Conservation (phyloP, 768 basidiomycete species). For the Pluteus cervinus region DNA sequence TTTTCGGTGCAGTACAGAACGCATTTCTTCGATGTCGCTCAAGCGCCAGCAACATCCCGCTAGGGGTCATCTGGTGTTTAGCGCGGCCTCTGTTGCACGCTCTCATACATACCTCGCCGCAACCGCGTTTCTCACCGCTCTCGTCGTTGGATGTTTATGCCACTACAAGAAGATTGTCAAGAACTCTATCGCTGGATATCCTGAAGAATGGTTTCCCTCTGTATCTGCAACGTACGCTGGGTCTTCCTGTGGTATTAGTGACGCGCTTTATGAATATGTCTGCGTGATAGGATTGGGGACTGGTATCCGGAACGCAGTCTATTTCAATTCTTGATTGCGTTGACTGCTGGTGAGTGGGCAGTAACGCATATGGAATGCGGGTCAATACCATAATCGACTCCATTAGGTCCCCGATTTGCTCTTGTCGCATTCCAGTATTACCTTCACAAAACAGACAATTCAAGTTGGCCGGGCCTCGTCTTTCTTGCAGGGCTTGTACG, state of each 20-base stretch:
- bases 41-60: too few species aligned
- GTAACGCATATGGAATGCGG: background rate
- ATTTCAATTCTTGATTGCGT: slow-evolving; percentile 84
- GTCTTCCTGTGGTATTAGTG: slow-evolving; percentile 3
- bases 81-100: slow-evolving; percentile 51
- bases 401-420: slow-evolving; percentile 65
- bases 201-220: slow-evolving; percentile 88
- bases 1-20: too few species aligned
- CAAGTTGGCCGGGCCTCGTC: slow-evolving; percentile 43
- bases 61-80: too few species aligned
- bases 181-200: slow-evolving; percentile 77
- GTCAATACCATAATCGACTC: background rate
- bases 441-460: slow-evolving; percentile 37
- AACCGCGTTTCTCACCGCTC: slow-evolving; percentile 58
- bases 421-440: slow-evolving; percentile 61
- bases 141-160: slow-evolving; percentile 57
- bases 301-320: slow-evolving; percentile 83
- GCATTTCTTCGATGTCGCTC: too few species aligned
- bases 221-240: slow-evolving; percentile 72
- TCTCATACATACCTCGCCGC: slow-evolving; percentile 63
- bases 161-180: slow-evolving; percentile 84
- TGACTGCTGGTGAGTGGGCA: slow-evolving; percentile 57
- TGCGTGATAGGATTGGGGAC: slow-evolving; percentile 66
- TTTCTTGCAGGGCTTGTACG: slow-evolving; percentile 60
- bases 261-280: slow-evolving; percentile 4